Conservation (phyloP, 1,284 basidiomycete genomes). For the Pterulicium gracile region DNA sequence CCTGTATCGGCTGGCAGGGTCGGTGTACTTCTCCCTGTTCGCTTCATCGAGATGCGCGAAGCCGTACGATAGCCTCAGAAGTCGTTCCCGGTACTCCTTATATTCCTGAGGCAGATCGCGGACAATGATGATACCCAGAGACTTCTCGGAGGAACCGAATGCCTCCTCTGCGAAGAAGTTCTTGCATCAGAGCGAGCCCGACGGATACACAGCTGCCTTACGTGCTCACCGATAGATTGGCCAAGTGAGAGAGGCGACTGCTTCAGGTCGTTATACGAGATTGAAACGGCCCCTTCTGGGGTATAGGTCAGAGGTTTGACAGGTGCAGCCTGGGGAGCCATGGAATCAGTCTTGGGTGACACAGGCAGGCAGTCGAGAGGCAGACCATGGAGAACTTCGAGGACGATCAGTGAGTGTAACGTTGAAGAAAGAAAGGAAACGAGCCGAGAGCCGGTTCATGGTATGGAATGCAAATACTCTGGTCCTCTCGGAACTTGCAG, state of each 20-base stretch:
- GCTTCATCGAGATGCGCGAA: constrained; percentile 64
- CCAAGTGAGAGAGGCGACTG: constrained; percentile 48
- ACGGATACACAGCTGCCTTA: too few relatives aligned
- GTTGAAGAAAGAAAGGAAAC: too few relatives aligned
- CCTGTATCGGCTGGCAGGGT: constrained; percentile 63
- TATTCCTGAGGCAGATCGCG: constrained; percentile 70
- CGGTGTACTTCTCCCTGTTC: constrained; percentile 59
- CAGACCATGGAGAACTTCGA: too few relatives aligned
- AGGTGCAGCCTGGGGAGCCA: constrained; percentile 7
- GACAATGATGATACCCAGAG: constrained; percentile 73
- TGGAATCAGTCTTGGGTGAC: too few relatives aligned
- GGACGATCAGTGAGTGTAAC: too few relatives aligned
- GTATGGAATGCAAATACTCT: not conserved
- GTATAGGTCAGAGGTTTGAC: constrained; percentile 27
- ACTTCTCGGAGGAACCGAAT: constrained; percentile 68
- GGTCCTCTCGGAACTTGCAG: not conserved
- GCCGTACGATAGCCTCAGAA: constrained; percentile 62
- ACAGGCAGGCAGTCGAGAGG: too few relatives aligned
- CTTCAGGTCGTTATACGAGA: constrained; percentile 58
- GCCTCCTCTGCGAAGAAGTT: constrained; percentile 44
- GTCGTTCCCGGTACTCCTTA: constrained; percentile 45
- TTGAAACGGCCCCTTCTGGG: constrained; percentile 49
- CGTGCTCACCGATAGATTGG: constrained; percentile 46
- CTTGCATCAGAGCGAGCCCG: constrained; percentile 4
- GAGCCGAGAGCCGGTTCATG: too few relatives aligned